Percentiles rank a stretch among this genome's conserved stretches.
phyloP scores from a whole-genome alignment of 2,329 filamentous ascomycete species.

The Penicillium thymicola region DNA sequence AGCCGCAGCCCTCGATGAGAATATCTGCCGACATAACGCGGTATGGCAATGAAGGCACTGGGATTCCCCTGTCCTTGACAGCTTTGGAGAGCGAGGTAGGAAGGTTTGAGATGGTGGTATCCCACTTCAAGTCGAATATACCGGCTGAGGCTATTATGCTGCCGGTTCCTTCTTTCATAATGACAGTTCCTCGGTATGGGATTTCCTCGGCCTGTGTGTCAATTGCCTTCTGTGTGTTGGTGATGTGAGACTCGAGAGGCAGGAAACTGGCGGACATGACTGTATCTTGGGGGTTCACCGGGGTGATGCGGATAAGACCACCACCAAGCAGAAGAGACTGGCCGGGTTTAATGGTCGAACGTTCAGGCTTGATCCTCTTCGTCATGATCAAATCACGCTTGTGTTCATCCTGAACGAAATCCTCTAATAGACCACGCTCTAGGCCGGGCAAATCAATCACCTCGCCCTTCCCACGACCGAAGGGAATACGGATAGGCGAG shows the following conservation, averaged over 20 bases:
- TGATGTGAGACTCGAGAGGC: constrained; percentile 71
- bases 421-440: constrained; percentile 67
- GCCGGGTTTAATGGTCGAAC: constrained; percentile 67
- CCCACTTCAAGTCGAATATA: constrained; percentile 69
- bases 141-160: constrained; percentile 67
- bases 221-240: constrained; percentile 74
- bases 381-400: constrained; percentile 74
- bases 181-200: constrained; percentile 59
- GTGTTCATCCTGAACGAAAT: constrained; percentile 65
- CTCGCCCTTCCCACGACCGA: constrained; percentile 81
- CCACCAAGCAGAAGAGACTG: constrained; percentile 82
- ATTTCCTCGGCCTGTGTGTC: constrained; percentile 65
- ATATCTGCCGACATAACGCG: constrained; percentile 77
- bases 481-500: constrained; percentile 89
- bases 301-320: constrained; percentile 83
- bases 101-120: constrained; percentile 76
- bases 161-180: constrained; percentile 58
- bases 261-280: constrained; percentile 86
- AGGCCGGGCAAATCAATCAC: constrained; percentile 90
- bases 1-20: constrained; percentile 86
- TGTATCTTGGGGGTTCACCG: constrained; percentile 60
- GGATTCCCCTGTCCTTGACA: constrained; percentile 61
- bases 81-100: constrained; percentile 68
- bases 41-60: constrained; percentile 61
- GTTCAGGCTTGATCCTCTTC: constrained; percentile 68